A percentile compares a stretch with the other conserved stretches of the same genome.
Conservation (phyloP, 805 yeast genomes). For the Kuraishia hungarica region DNA sequence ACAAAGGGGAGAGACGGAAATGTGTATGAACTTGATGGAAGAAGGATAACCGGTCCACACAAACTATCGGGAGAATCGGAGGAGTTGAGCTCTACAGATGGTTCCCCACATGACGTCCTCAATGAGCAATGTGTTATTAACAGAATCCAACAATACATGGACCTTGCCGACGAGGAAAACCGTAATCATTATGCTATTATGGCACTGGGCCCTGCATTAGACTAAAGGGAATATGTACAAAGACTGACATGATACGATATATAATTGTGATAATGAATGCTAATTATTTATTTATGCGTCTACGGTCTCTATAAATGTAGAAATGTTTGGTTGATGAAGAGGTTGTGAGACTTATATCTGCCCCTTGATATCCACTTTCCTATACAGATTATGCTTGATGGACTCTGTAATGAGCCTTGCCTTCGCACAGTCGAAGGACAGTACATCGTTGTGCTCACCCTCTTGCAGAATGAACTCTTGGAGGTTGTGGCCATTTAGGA, state of each 20-base stretch:
- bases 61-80: conserved; percentile 36
- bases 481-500: conserved; percentile 23
- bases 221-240: conserved; percentile 15
- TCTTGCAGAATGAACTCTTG: conserved; percentile 15
- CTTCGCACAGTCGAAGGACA: conserved; percentile 15
- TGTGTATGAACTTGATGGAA: conserved; percentile 83
- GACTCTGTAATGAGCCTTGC: conserved; percentile 15
- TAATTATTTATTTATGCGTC: background rate
- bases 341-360: conserved; percentile 30
- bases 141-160: conserved; percentile 62
- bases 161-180: conserved; percentile 48
- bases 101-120: conserved; percentile 27
- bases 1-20: conserved; percentile 45
- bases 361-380: conserved; percentile 82
- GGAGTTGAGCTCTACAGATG: background rate
- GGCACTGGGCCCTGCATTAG: conserved; percentile 58
- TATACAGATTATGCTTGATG: conserved; percentile 25
- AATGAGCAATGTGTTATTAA: conserved; percentile 38
- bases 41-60: conserved; percentile 63
- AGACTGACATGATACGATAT: too few species aligned
- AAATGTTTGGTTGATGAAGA: background rate
- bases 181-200: conserved; percentile 64
- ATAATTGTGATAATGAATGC: background rate
- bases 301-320: background rate
- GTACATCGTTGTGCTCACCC: conserved; percentile 2